Evolutionary conservation across 208 protist genomes (phyloP), one percentile per base, ranked within the genome.

Genomic region (Wallacemonas collosoma): DNA sequence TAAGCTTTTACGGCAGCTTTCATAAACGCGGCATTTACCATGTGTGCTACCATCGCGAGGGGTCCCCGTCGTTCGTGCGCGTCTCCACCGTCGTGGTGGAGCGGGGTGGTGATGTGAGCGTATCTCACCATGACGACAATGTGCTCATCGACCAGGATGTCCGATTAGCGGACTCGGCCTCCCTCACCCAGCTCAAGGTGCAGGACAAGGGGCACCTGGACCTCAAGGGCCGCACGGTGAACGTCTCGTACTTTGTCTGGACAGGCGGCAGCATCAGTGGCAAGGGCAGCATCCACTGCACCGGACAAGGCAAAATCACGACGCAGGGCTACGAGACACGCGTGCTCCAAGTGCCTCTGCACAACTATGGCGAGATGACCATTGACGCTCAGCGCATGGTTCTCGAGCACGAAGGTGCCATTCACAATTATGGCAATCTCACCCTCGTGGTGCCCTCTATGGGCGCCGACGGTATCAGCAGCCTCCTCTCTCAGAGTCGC

Each of bases 311-410:
- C 44, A 89, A 81, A 55, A 87, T 91, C 53, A 91, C 84, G 15
- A 90, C 86, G 61, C 79, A 91, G 40, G 77, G 77, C 38, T 83
- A 87, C 79, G 86, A 94, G 63, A 88, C 86, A 57, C 83, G 83
- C 8, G 75, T 77, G 55, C 70, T 94, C 11, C 73, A 77, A 2
- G 81, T 91, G 58, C 73, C 83, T 43, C 79, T 94, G 45, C 76
- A 83, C 68, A 94, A 94, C 80, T 91, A 88, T 68, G 89, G 86
- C 58, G 85, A 90, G 26, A 91, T 94, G 83, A 86, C 80, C n/a
- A 90, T 94, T 40, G 89, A 91, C 77, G 82, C 89, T 57, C 86
- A 88, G 71, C 84, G 86, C 14, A 79, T 94, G 15, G 70, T 72
- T 43, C 45, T 94, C 38, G 82, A 88, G 61, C 76, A 75, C 14